Base-by-base conservation (phyloP, 192 early-diverging fungal species). In the Coemansia sp. region DNA sequence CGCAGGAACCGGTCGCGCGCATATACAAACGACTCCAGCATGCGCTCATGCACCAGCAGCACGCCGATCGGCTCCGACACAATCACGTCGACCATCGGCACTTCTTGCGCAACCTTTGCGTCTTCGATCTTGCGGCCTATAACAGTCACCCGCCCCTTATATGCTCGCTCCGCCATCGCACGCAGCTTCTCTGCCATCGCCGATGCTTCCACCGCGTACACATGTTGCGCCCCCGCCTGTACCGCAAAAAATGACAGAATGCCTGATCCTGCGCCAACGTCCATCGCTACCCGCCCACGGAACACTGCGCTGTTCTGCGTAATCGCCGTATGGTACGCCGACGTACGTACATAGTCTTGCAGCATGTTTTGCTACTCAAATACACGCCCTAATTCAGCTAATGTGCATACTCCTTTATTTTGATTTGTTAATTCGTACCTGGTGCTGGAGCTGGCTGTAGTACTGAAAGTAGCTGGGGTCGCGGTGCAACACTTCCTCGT, bases 1-100 rank as follows among this genome's bases (percentile, higher is more conserved):
- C 96, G 96, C 59, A 99, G 70, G 69, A 89, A 99, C 45, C 84
- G 83, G 71, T 99, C 94, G 47, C 97, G 68, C 2, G 81, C 81
- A 41, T 64, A 69, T 2, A 67, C 52, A 47, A 23, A 73, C 50
- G 69, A 71, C 73, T 84, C 62, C 63, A 91, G 83, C 97, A 98
- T 98, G 35, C 97, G 87, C 73, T 98, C 97, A 62, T 99, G 97
- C 53, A 99, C 89, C 58, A 99, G 85, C 32, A 99, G 79, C 21
- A 99, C 97, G 45, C 94, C 94, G 68, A 99, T 97, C 11, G 97
- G 97, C 72, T 99, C 97, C 45, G 92, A 94, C 58, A 99, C 89
- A 41, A 99, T 91, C 4, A 92, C 94, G 56, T 99, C 97, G 0
- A 99, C 95, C 70, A 17, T 17, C 4, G 92, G 92, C 8, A 91